Conservation (phyloP, 306 rosid genomes). For the Vachellia pachyceras region DNA sequence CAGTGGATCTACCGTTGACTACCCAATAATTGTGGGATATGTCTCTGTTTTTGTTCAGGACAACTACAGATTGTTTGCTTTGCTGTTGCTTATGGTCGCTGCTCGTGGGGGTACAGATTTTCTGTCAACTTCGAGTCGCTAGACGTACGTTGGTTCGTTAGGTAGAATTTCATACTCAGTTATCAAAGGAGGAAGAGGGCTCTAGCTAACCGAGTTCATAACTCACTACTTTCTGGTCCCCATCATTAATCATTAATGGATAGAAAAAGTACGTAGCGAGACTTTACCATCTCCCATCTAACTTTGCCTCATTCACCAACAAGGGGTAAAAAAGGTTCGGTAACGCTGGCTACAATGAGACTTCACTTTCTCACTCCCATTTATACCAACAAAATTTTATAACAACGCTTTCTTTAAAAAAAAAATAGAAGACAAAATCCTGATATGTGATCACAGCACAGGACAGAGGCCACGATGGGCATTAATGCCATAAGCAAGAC, state of each 20-base stretch:
- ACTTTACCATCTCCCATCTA: neutral
- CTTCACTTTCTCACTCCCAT: neutral
- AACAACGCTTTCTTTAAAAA: neutral
- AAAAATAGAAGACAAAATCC: neutral
- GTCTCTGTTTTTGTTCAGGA: slow-evolving; percentile 27
- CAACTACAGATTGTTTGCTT: neutral
- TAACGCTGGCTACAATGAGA: neutral
- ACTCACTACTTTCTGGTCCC: neutral
- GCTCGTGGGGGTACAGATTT: neutral
- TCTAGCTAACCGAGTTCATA: neutral
- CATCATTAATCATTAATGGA: neutral
- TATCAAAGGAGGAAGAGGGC: neutral
- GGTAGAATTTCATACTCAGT: neutral
- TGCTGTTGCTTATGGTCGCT: neutral
- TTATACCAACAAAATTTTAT: neutral
- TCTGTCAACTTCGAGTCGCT: neutral
- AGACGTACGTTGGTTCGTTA: neutral
- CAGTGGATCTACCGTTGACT: slow-evolving; percentile 49
- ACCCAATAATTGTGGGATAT: neutral
- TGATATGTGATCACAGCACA: slow-evolving; percentile 13
- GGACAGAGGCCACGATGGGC: slow-evolving; percentile 13
- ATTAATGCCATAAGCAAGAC: neutral
- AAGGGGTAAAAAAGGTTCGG: neutral
- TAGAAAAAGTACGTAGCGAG: neutral
- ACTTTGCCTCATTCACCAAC: neutral